phyloP scores from a whole-genome alignment of 768 basidiomycete species.

The Pulveroboletus sp. region DNA sequence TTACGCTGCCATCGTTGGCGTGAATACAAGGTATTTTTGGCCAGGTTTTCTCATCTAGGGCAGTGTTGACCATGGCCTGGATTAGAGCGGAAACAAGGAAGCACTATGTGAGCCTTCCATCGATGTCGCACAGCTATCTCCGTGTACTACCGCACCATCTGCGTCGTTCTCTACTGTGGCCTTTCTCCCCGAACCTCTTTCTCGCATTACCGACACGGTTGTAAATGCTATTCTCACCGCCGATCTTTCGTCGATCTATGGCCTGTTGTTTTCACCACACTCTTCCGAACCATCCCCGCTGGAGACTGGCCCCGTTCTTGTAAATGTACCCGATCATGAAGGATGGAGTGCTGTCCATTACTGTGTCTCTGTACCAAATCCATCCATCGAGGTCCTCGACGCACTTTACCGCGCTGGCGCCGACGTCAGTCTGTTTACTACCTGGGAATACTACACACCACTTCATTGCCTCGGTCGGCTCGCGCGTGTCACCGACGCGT shows the following conservation, averaged over 20 bases:
- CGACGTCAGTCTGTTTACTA: slow-evolving; percentile 66
- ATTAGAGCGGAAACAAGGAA: slow-evolving; percentile 31
- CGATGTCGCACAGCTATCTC: slow-evolving; percentile 24
- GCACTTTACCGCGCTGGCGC: slow-evolving; percentile 73
- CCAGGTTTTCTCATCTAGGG: neutral
- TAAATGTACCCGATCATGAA: slow-evolving; percentile 61
- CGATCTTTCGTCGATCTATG: slow-evolving; percentile 48
- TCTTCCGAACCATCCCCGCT: slow-evolving; percentile 40
- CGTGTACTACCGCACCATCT: slow-evolving; percentile 18
- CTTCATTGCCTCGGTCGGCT: slow-evolving; percentile 60
- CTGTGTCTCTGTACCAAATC: slow-evolving; percentile 51
- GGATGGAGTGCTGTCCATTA: slow-evolving; percentile 76
- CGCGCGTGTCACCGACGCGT: slow-evolving; percentile 30
- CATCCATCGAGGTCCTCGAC: slow-evolving; percentile 61
- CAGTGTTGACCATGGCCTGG: slow-evolving; percentile 1
- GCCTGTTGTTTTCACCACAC: slow-evolving; percentile 50
- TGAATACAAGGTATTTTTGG: slow-evolving; percentile 48
- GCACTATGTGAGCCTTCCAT: slow-evolving; percentile 23
- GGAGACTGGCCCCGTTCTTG: slow-evolving; percentile 42
- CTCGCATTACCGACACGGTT: slow-evolving; percentile 46
- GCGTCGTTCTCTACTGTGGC: slow-evolving; percentile 25
- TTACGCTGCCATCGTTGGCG: slow-evolving; percentile 58
- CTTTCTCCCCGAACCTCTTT: slow-evolving; percentile 40
- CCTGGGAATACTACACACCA: slow-evolving; percentile 56
- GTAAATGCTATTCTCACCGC: slow-evolving; percentile 48